Conservation (phyloP, 306 rosid genomes). For the Medicago ruthenica region DNA sequence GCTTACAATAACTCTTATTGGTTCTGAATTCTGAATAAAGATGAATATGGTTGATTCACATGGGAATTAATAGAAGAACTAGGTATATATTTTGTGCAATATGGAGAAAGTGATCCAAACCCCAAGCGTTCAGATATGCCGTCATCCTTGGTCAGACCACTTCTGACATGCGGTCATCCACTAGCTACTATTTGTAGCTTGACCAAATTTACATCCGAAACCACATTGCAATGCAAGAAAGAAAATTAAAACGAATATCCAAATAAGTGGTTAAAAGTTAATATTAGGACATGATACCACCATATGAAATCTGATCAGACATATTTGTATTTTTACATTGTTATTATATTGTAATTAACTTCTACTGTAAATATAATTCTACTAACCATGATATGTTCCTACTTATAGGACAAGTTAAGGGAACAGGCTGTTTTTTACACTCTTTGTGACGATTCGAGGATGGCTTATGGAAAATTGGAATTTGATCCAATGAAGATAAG, state of each 20-base stretch:
- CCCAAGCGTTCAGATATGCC: slow-evolving; percentile 50
- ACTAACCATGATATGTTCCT: slow-evolving; percentile 4
- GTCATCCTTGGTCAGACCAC: too few relatives aligned
- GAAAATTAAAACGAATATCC: too few relatives aligned
- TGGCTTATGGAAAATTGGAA: slow-evolving; percentile 78
- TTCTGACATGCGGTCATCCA: too few relatives aligned
- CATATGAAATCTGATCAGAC: too few relatives aligned
- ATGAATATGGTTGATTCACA: slow-evolving; percentile 12
- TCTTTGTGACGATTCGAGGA: slow-evolving; percentile 74
- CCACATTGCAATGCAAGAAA: too few relatives aligned
- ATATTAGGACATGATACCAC: not conserved
- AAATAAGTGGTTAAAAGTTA: not conserved
- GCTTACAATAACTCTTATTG: slow-evolving; percentile 28
- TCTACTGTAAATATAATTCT: not conserved
- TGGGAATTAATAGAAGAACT: slow-evolving; percentile 78
- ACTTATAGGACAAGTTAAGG: slow-evolving; percentile 60
- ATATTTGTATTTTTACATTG: not conserved
- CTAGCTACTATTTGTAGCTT: too few relatives aligned
- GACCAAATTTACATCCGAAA: too few relatives aligned
- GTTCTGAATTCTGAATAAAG: not conserved
- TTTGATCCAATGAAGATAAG: slow-evolving; percentile 73
- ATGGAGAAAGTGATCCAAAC: slow-evolving; percentile 89
- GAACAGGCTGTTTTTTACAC: slow-evolving; percentile 68
- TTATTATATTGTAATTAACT: not conserved
- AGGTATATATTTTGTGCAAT: slow-evolving; percentile 74